Evolutionary conservation across 1,139 yeast species (phyloP).

Genomic region (Yamadazyma trypodendri): DNA sequence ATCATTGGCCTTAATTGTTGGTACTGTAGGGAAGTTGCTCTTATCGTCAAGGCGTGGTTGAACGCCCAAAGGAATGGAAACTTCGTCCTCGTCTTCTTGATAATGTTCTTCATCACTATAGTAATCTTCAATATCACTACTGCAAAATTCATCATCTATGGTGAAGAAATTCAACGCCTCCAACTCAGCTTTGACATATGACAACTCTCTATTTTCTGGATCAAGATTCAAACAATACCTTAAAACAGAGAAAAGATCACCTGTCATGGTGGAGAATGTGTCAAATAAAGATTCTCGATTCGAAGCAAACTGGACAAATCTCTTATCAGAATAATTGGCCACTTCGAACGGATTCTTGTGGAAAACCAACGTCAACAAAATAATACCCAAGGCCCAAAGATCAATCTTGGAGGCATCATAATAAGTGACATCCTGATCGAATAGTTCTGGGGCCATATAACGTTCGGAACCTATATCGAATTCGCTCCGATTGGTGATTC

Average conservation of each 20-base stretch:
- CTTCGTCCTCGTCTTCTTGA: slow-evolving; percentile 1
- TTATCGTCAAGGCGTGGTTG: background rate
- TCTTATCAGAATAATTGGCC: slow-evolving; percentile 81
- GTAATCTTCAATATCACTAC: slow-evolving; percentile 42
- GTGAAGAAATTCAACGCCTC: slow-evolving; percentile 67
- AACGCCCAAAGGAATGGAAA: background rate
- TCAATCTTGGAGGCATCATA: slow-evolving; percentile 89
- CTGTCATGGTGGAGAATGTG: slow-evolving; percentile 86
- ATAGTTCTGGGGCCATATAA: slow-evolving; percentile 95
- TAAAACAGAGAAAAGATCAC: slow-evolving; percentile 80
- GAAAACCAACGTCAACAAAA: slow-evolving; percentile 79
- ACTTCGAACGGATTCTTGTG: slow-evolving; percentile 87
- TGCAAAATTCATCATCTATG: slow-evolving; percentile 73
- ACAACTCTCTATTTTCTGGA: slow-evolving; percentile 78
- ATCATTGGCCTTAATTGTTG: background rate
- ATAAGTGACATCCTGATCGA: slow-evolving; percentile 56
- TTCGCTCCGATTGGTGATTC: slow-evolving; percentile 54
- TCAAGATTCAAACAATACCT: slow-evolving; percentile 79
- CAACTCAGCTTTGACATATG: slow-evolving; percentile 59
- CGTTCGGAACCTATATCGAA: slow-evolving; percentile 93
- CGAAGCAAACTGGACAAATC: slow-evolving; percentile 83
- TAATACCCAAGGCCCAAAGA: slow-evolving; percentile 91
- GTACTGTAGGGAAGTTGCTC: background rate
- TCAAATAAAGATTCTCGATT: slow-evolving; percentile 90
- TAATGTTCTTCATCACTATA: slow-evolving; percentile 17